Evolutionary conservation across 2,329 filamentous ascomycete genomes (phyloP).

Genomic region (Fusarium sacchari): DNA sequence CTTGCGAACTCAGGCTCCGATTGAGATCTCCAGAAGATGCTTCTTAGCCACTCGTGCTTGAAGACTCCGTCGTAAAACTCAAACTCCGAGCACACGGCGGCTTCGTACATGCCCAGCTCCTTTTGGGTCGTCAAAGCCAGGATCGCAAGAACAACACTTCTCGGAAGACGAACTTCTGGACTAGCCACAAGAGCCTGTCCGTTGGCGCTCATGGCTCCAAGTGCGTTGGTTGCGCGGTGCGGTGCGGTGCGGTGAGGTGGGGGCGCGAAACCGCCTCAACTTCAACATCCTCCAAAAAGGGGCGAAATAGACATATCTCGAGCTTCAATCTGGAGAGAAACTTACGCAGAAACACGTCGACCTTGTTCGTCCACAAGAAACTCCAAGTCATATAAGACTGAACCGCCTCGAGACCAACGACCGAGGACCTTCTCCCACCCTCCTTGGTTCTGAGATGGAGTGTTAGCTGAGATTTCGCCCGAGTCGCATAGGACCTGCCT

Average conservation of each 20-base stretch:
- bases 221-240: background rate
- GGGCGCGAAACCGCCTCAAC: background rate
- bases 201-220: background rate
- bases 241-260: background rate
- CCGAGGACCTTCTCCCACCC: constrained; percentile 84
- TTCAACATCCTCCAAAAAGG: background rate
- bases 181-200: background rate
- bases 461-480: too few species aligned
- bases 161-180: background rate
- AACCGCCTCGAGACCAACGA: constrained; percentile 75
- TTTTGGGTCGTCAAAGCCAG: background rate
- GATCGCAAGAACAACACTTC: background rate
- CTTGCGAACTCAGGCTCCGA: background rate
- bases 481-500: too few species aligned
- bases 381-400: constrained; percentile 80
- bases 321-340: background rate
- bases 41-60: background rate
- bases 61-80: background rate
- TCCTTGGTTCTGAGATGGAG: constrained; percentile 62
- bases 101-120: background rate
- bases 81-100: background rate
- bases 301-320: constrained; percentile 34
- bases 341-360: constrained; percentile 28
- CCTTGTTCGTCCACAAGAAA: constrained; percentile 59
- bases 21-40: background rate